Evolutionary conservation across 2,329 filamentous ascomycete genomes (phyloP).

Genomic region (Sporothrix globosa): DNA sequence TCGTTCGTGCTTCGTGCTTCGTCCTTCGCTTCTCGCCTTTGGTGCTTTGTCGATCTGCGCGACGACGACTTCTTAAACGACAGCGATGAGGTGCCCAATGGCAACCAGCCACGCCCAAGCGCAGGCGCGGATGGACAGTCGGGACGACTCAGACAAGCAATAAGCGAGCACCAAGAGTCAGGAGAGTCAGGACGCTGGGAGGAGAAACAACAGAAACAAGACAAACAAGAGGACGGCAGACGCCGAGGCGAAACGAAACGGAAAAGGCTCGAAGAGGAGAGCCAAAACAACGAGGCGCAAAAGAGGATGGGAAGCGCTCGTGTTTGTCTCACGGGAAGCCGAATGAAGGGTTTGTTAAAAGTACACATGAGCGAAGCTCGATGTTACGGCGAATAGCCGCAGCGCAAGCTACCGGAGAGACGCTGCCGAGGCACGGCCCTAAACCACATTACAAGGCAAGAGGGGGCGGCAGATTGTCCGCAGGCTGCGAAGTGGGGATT

Average conservation of each 20-base stretch:
- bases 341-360: not conserved
- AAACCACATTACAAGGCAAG: not conserved
- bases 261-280: not conserved
- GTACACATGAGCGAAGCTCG: not conserved
- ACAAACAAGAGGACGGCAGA: not conserved
- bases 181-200: not conserved
- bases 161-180: constrained; percentile 10
- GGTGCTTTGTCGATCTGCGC: not conserved
- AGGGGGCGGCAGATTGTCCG: constrained; percentile 26
- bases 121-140: not conserved
- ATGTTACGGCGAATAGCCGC: constrained; percentile 8
- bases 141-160: constrained; percentile 9
- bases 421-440: constrained; percentile 29
- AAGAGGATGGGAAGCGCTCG: not conserved
- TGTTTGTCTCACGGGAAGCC: not conserved
- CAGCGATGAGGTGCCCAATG: not conserved
- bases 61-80: constrained; percentile 21
- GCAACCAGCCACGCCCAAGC: not conserved
- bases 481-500: not conserved
- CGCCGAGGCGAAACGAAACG: not conserved
- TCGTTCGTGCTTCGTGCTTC: not conserved
- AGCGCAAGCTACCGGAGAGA: constrained; percentile 15
- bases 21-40: not conserved
- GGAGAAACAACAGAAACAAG: not conserved
- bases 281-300: not conserved